Evolutionary conservation across 192 early-diverging fungal species (phyloP), one percentile per base, ranked within the genome.

Genomic region (Rhizoclosmatium sp.): DNA sequence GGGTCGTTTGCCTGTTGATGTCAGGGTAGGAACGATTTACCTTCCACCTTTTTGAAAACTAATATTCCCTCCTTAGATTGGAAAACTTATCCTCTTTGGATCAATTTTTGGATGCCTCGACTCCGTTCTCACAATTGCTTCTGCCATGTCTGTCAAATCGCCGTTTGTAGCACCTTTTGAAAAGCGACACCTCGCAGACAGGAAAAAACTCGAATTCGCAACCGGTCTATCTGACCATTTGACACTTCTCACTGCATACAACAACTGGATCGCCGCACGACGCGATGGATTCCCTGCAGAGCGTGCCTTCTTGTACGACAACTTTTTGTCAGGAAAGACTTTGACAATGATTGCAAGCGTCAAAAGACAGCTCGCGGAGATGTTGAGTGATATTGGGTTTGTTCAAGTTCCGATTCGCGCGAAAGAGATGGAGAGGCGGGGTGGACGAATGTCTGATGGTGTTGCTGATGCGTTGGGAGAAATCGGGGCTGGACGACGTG

Each of bases 1-100:
- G 84, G 86, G 88, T 14, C 84, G 86, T 44, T 73, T 96, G 59
- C 94, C 95, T 3, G 90, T 89, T 7, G 94, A 96, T 80, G 72
- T 95, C 51, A 82, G 92, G 14, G 81, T 95, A 59, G 90, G 93
- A 79, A 10, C 44, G 62, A 65, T 10, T 23, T 69, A 10, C 1
- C 23, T 9, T 21, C 39, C n/a, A 54, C 71, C 9, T 56, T 4
- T 73, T 59, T 65, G 10, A 65, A 48, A 1, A 40, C 31, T 65
- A 65, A 65, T 5, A 10, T 16, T 41, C 21, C 21, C 10, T 10
- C 44, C 23, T 48, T 48, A 73, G 71, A 79, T 79, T 56, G 78
- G 78, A n/a, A 85, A 85, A 64, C 54, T 85, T 9, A 80, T 85
- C 65, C 56, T 85, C n/a, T 84, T 81, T 73, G 86, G 87, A 10